Conservation (phyloP, 805 yeast genomes). For the Kodamaea hsintzibuensis region DNA sequence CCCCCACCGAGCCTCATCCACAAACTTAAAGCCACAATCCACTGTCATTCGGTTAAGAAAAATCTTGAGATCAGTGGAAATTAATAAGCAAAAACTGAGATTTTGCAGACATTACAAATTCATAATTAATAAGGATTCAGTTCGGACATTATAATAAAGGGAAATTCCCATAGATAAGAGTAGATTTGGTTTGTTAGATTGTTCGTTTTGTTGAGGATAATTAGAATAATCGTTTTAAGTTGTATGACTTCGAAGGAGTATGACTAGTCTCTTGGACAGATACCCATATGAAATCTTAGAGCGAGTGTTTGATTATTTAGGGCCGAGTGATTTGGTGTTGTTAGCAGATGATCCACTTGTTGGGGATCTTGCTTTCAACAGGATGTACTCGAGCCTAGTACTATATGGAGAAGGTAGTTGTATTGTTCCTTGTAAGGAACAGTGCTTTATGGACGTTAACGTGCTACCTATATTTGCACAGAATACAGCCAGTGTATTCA, state of each 20-base stretch:
- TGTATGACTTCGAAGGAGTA: neutral
- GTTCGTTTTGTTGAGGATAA: neutral
- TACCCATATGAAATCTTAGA: constrained; percentile 1
- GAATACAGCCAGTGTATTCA: neutral
- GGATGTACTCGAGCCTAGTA: constrained; percentile 2
- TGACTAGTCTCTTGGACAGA: neutral
- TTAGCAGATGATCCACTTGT: neutral
- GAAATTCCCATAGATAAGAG: neutral
- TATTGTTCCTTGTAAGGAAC: neutral
- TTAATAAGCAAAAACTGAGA: neutral
- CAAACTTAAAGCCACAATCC: neutral
- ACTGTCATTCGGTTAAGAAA: neutral
- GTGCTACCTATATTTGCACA: constrained; percentile 5
- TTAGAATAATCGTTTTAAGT: neutral
- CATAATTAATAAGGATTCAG: neutral
- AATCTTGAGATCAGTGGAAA: neutral
- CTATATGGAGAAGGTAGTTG: constrained; percentile 2
- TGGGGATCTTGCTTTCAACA: constrained; percentile 5
- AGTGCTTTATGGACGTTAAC: constrained; percentile 3
- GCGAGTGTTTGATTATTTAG: constrained; percentile 1
- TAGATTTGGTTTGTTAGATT: neutral
- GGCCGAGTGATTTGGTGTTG: constrained; percentile 1
- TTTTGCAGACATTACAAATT: neutral
- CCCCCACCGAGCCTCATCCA: neutral
- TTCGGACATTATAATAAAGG: neutral